Conservation (phyloP, 2,329 filamentous ascomycete species). For the Huntiella abstrusa region DNA sequence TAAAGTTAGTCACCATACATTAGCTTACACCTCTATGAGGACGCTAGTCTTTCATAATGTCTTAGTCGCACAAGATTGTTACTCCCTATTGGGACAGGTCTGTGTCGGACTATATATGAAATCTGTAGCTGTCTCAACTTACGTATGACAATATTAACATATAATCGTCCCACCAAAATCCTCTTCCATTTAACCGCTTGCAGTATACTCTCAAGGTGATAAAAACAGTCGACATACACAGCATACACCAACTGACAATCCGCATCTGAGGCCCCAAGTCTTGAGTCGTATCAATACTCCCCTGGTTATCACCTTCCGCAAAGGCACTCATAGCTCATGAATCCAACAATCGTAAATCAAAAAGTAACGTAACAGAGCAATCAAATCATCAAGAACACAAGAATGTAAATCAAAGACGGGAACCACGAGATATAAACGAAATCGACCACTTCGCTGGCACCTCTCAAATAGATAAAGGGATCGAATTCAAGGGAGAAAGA, state of each 20-base stretch:
- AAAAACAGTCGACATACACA: conserved; percentile 13
- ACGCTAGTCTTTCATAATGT: neutral
- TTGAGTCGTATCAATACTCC: neutral
- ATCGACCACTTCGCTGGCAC: too few relatives aligned
- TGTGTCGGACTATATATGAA: neutral
- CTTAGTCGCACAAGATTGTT: neutral
- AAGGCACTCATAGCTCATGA: conserved; percentile 6
- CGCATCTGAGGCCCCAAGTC: conserved; percentile 11
- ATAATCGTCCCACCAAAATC: conserved; percentile 17
- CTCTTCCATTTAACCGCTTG: conserved; percentile 14
- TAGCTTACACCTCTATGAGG: neutral
- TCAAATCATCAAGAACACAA: too few relatives aligned
- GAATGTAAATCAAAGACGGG: too few relatives aligned
- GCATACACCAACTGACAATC: conserved; percentile 13
- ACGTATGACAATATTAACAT: conserved; percentile 15
- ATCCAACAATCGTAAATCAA: too few relatives aligned
- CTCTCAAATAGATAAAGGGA: too few relatives aligned
- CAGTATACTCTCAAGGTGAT: conserved; percentile 14
- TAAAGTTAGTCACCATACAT: neutral
- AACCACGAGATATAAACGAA: too few relatives aligned
- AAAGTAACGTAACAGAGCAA: too few relatives aligned
- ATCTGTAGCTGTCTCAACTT: conserved; percentile 11
- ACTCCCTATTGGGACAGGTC: neutral
- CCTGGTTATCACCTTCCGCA: neutral
- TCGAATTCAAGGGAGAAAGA: too few relatives aligned